Evolutionary conservation across 1,284 basidiomycete genomes (phyloP), one percentile per base, ranked within the genome.

Genomic region (Singerocomus rubriflavus): DNA sequence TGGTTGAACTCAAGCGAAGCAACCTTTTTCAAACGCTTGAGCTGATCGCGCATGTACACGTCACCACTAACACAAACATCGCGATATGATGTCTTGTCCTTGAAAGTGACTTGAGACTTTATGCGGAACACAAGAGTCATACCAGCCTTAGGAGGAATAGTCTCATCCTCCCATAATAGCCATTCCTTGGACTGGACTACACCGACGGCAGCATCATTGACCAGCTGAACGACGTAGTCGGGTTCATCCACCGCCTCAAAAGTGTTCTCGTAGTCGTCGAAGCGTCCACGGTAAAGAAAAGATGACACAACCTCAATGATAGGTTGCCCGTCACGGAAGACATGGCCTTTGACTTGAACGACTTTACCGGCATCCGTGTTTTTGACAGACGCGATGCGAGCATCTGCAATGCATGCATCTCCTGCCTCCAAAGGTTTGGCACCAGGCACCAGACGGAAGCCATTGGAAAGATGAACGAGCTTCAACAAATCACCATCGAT

Each of bases 141-240:
- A 37, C 93, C 93, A 11, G 89, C 81, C 51, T 82, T 74, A 37
- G 94, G 84, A 35, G 91, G 85, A 54, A 83, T 81, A 8, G 84
- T 76, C 48, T 91, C 85, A 64, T 96, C 85, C 51, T 90, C 85
- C 96, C 95, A 98, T 51, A 89, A 85, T 71, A 99, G 96, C 96
- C 97, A 99, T 68, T 96, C 91, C 78, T 99, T 99, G 52, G 92
- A 93, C 65, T 91, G 84, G 13, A 99, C 75, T 16, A 99, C 92
- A 45, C 93, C 93, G 56, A 97, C 87, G 39, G 82, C 83, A 2
- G 92, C 88, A 57, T 93, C 88, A 30, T 80, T 85, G 48, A 79
- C 76, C 57, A 98, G 66, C 40, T 84, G 76, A 41, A 99, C 87
- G 40, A 84, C 71, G 70, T 96, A 98, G 60, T 94, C 91, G 3